phyloP scores from a whole-genome alignment of 257 asterid genomes.

The Nicotiana undulata region DNA sequence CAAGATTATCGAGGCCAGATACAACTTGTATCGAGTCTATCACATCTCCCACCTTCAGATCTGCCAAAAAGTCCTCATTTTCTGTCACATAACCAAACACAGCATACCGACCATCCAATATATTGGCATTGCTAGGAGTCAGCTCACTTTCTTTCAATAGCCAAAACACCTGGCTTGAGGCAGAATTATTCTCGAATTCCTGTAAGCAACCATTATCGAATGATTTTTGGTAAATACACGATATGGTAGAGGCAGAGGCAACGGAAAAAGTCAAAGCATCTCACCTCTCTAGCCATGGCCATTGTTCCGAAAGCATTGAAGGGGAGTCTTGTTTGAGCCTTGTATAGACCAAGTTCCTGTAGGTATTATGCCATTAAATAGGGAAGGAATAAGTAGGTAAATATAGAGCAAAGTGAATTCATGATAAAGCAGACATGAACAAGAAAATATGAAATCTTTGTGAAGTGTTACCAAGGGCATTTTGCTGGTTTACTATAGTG shows the following conservation, averaged over 20 bases:
- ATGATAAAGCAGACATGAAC: background rate
- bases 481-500: background rate
- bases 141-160: slow-evolving; percentile 95
- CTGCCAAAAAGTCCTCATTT: slow-evolving; percentile 83
- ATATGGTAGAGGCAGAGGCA: background rate
- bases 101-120: slow-evolving; percentile 85
- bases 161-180: slow-evolving; percentile 98
- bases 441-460: slow-evolving; percentile 8
- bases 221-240: background rate
- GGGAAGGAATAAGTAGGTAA: background rate
- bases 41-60: slow-evolving; percentile 93
- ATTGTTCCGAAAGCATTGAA: slow-evolving; percentile 97
- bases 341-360: slow-evolving; percentile 94
- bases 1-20: slow-evolving; percentile 86
- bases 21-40: slow-evolving; percentile 87
- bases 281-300: slow-evolving; percentile 99
- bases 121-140: slow-evolving; percentile 97
- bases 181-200: slow-evolving; percentile 96
- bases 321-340: slow-evolving; percentile 96
- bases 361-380: background rate
- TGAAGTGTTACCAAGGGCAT: background rate
- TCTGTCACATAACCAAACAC: slow-evolving; percentile 85
- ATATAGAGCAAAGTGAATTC: background rate
- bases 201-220: slow-evolving; percentile 18
- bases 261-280: background rate